Evolutionary conservation across 352 stramenopile species (phyloP), one percentile per base, ranked within the genome.

Genomic region (Pythium guiyangense): DNA sequence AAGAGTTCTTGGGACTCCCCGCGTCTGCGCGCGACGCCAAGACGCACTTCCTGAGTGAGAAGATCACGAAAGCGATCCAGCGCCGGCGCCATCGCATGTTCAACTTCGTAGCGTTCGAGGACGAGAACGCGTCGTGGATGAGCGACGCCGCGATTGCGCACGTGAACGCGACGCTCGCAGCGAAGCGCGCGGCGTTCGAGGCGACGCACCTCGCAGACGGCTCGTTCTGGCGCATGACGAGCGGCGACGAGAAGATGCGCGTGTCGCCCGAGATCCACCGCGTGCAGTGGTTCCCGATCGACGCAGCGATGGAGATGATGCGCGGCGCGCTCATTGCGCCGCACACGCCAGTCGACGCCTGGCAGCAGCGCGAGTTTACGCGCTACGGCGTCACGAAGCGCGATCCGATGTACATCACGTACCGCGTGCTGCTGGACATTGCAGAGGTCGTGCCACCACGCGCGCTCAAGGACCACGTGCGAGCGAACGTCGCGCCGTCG

Each of bases 71-170:
- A 4, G 57, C 73, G 9, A 71, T 88, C 51, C 69, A 79, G 49
- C 52, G 51, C 4, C 60, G 59, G 17, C 73, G 74, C 42, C 69
- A 86, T 59, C 64, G 71, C 53, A 88, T 88, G 77, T 73, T 83
- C 63, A 88, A 88, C 55, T 88, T 88, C 56, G 64, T 86, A 0
- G 72, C 73, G 8, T 75, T 88, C n/a, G 63, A 70, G n/a, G 63
- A 77, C 14, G 77, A 88, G 45, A 88, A 88, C 57, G 25, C 43
- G 0, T 29, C 60, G 49, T 82, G 71, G 70, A 67, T 88, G 49
- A 71, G 66, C 27, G 56, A 60, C 25, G 54, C 59, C 2, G 61
- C 57, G 4, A 35, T 86, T 31, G 26, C 51, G 20, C 34, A 54
- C 1, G 68, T 88, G 54, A 88, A 88, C 50, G 59, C 59, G n/a